phyloP scores from a whole-genome alignment of 306 rosid species.

The Gillenia trifoliata region DNA sequence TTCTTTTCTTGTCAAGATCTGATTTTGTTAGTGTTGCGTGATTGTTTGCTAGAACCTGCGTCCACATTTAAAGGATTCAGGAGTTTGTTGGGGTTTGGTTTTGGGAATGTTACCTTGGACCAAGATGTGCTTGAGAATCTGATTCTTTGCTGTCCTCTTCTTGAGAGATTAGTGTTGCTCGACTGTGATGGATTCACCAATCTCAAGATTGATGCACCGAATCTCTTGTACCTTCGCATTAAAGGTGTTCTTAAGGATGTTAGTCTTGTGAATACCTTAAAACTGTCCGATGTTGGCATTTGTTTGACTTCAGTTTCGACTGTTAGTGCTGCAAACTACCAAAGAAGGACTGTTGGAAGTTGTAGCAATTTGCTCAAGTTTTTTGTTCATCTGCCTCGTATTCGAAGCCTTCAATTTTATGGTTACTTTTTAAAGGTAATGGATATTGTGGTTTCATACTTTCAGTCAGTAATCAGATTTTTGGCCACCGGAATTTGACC shows the following conservation, averaged over 20 bases:
- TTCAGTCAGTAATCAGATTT: neutral
- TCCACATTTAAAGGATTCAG: conserved; percentile 38
- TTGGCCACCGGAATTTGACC: neutral
- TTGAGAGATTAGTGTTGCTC: too few relatives aligned
- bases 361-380: conserved; percentile 17
- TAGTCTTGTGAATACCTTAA: conserved; percentile 36
- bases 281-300: conserved; percentile 43
- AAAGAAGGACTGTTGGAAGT: conserved; percentile 20
- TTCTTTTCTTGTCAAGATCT: conserved; percentile 47
- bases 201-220: neutral
- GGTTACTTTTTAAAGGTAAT: conserved; percentile 49
- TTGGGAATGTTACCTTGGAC: conserved; percentile 9
- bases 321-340: conserved; percentile 15
- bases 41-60: conserved; percentile 46
- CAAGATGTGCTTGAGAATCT: too few relatives aligned
- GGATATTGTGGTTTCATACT: neutral
- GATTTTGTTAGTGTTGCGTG: conserved; percentile 32
- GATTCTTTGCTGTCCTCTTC: too few relatives aligned
- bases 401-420: too few relatives aligned
- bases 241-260: conserved; percentile 41
- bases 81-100: conserved; percentile 47
- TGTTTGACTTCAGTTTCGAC: neutral
- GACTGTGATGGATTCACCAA: too few relatives aligned
- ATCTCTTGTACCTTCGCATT: conserved; percentile 9
- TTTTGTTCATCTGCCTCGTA: too few relatives aligned